Conservation (phyloP, 768 basidiomycete genomes). For the Suillus spraguei region DNA sequence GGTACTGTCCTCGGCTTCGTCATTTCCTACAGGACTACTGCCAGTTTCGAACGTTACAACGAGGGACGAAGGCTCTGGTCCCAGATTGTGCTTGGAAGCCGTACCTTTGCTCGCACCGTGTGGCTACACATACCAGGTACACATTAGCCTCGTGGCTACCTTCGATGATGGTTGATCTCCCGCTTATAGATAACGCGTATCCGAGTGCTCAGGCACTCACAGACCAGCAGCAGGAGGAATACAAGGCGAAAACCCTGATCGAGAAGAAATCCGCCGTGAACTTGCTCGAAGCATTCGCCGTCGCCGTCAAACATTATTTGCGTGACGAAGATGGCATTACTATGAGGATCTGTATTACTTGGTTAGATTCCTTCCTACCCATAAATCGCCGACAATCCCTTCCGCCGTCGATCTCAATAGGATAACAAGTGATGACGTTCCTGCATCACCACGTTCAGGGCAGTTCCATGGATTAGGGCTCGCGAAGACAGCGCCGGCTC, state of each 20-base stretch:
- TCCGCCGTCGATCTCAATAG: conserved; percentile 34
- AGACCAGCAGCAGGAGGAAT: conserved; percentile 30
- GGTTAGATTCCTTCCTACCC: conserved; percentile 73
- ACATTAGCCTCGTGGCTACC: conserved; percentile 2
- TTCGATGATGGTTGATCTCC: conserved; percentile 5
- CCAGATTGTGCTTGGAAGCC: conserved; percentile 56
- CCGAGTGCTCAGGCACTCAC: conserved; percentile 20
- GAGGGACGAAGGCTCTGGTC: conserved; percentile 73
- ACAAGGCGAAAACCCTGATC: conserved; percentile 51
- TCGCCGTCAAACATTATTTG: conserved; percentile 73
- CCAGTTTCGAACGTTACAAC: conserved; percentile 77
- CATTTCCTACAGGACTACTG: conserved; percentile 70
- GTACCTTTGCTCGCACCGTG: conserved; percentile 60
- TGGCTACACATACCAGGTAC: conserved; percentile 72
- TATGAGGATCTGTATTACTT: conserved; percentile 61
- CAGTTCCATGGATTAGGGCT: conserved; percentile 8
- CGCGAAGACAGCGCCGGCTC: conserved; percentile 15
- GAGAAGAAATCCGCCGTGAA: conserved; percentile 75
- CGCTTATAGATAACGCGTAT: conserved; percentile 25
- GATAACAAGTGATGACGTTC: not conserved
- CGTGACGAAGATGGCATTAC: conserved; percentile 50
- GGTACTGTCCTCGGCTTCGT: conserved; percentile 78
- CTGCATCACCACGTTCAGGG: conserved; percentile 15
- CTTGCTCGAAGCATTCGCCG: conserved; percentile 63
- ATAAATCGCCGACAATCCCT: conserved; percentile 54